phyloP scores from a whole-genome alignment of 495 filamentous ascomycete species.

The Xylaria castorea region DNA sequence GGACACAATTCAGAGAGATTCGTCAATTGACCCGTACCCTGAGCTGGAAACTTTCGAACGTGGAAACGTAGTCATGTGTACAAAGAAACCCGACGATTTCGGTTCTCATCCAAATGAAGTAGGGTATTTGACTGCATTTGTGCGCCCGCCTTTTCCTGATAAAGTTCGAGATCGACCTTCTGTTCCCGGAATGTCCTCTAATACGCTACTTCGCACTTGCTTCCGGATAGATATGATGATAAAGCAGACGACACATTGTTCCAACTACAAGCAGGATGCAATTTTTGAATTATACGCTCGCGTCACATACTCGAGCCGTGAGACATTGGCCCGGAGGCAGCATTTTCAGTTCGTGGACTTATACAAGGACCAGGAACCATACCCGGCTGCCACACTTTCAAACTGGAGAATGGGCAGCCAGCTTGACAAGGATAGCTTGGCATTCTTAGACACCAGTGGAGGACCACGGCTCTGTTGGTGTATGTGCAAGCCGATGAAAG shows the following conservation, averaged over 20 bases:
- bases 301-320: conserved; percentile 60
- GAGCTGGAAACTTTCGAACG: not conserved
- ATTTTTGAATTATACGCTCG: conserved; percentile 66
- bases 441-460: conserved; percentile 43
- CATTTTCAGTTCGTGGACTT: conserved; percentile 66
- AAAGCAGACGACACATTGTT: conserved; percentile 48
- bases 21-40: not conserved
- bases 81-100: not conserved
- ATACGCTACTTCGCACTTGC: conserved; percentile 59
- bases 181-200: conserved; percentile 57
- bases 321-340: conserved; percentile 52
- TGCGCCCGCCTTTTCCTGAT: conserved; percentile 56
- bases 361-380: conserved; percentile 62
- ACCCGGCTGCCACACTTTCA: conserved; percentile 55
- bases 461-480: conserved; percentile 56
- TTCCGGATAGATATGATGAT: conserved; percentile 67
- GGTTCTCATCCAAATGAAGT: not conserved
- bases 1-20: conserved; percentile 22
- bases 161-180: conserved; percentile 58
- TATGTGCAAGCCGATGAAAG: conserved; percentile 58
- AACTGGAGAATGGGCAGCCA: conserved; percentile 55
- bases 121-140: conserved; percentile 47
- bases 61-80: not conserved
- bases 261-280: conserved; percentile 46
- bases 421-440: conserved; percentile 54